phyloP scores from a whole-genome alignment of 768 basidiomycete species.

The Phaffia australis region DNA sequence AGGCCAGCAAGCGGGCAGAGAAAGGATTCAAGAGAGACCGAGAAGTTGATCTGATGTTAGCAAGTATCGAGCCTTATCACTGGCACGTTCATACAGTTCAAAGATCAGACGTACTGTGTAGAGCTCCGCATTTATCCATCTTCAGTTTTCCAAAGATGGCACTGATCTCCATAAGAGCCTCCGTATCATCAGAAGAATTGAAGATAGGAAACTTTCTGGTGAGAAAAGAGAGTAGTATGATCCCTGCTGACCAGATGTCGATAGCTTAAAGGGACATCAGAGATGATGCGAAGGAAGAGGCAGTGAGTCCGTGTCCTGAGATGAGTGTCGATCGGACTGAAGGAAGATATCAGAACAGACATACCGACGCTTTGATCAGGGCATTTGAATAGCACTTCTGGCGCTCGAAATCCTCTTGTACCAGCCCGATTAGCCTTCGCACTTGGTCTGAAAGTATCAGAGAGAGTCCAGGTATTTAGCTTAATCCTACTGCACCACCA shows the following conservation, averaged over 20 bases:
- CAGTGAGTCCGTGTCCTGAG: not conserved
- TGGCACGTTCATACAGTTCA: not conserved
- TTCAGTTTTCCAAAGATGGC: conserved; percentile 66
- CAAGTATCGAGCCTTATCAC: not conserved
- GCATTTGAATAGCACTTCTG: conserved; percentile 91
- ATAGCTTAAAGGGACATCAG: conserved; percentile 75
- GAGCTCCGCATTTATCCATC: conserved; percentile 72
- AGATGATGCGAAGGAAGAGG: not conserved
- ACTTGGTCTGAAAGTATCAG: conserved; percentile 46
- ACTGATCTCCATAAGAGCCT: conserved; percentile 91
- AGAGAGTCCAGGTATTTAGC: not conserved
- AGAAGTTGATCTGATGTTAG: not conserved
- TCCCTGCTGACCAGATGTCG: conserved; percentile 91
- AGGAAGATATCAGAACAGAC: conserved; percentile 31
- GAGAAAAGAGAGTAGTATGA: conserved; percentile 84
- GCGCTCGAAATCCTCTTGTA: conserved; percentile 90
- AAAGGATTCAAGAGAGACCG: not conserved
- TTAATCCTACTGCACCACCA: not conserved
- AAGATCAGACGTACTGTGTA: conserved; percentile 59
- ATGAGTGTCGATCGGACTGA: not conserved
- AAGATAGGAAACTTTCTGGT: conserved; percentile 87
- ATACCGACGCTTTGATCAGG: conserved; percentile 80
- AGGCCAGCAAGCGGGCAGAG: conserved; percentile 16
- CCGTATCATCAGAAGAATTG: conserved; percentile 83
- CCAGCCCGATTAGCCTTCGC: conserved; percentile 95